Evolutionary conservation across 2,329 filamentous ascomycete genomes (phyloP).

Genomic region (Lachnellula suecica): DNA sequence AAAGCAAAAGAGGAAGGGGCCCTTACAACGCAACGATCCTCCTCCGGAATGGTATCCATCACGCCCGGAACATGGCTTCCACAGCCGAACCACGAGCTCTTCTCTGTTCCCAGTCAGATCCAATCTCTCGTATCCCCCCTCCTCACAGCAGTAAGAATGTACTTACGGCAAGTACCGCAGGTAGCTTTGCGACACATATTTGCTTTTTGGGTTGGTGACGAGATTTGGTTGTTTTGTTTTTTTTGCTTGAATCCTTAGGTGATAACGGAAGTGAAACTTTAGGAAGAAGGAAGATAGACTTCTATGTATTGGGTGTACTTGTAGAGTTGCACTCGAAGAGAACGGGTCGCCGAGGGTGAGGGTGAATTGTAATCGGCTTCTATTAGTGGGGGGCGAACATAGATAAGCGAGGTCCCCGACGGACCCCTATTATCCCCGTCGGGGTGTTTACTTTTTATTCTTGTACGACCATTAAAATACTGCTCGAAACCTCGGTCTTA

Average conservation of each 20-base stretch:
- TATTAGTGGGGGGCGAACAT: background rate
- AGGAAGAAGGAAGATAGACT: too few relatives aligned
- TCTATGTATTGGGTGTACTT: too few relatives aligned
- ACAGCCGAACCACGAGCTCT: constrained; percentile 53
- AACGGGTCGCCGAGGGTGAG: background rate
- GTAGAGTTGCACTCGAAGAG: too few relatives aligned
- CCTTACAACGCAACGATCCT: constrained; percentile 49
- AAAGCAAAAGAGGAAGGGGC: background rate
- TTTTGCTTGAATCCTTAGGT: background rate
- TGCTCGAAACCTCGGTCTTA: background rate
- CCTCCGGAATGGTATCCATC: constrained; percentile 48
- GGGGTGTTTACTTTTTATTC: background rate
- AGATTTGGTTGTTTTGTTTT: background rate
- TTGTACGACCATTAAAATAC: background rate
- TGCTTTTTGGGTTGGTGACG: background rate
- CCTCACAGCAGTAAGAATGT: background rate
- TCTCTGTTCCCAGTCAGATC: constrained; percentile 36
- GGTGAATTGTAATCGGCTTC: too few relatives aligned
- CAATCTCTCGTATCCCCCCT: background rate
- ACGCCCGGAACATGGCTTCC: constrained; percentile 50
- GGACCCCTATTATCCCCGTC: background rate
- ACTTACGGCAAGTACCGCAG: constrained; percentile 50
- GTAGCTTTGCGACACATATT: constrained; percentile 51
- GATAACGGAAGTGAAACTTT: background rate
- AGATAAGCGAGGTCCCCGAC: constrained; percentile 1